These are phyloP conservation scores for Pleurotus cornucopiae DNA, from an alignment of 768 basidiomycete species.

Conservation along the genomic window DNA sequence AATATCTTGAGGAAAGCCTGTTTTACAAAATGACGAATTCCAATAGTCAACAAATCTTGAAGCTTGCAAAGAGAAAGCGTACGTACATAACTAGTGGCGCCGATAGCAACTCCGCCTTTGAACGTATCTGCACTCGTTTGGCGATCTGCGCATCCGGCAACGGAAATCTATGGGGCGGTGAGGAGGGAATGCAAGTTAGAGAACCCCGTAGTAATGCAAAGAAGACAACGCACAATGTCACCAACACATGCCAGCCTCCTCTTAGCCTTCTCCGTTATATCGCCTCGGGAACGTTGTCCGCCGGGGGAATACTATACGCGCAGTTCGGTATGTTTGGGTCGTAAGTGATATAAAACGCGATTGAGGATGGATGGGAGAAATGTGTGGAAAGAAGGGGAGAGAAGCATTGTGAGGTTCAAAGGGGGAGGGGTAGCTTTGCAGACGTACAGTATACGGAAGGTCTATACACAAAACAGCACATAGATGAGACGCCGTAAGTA, in stretches of 20 bases:
- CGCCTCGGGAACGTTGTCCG: conserved; percentile 44
- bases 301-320: conserved; percentile 49
- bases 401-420: conserved; percentile 32
- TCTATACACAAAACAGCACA: conserved; percentile 37
- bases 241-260: conserved; percentile 54
- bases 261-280: conserved; percentile 28
- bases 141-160: conserved; percentile 66
- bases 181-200: no score
- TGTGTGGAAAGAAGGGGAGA: background rate
- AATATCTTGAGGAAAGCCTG: conserved; percentile 62
- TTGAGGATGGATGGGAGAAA: background rate
- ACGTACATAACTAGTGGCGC: conserved; percentile 78
- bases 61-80: background rate
- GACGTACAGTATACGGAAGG: background rate
- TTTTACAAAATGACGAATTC: background rate
- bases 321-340: no score
- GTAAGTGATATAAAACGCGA: background rate
- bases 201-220: no score
- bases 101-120: conserved; percentile 58
- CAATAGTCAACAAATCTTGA: background rate
- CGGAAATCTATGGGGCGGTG: conserved; percentile 48
- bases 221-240: conserved; percentile 48
- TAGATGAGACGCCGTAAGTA: conserved; percentile 25
- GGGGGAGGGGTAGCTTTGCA: conserved; percentile 34
- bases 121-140: conserved; percentile 74